Percentiles rank a stretch among this genome's conserved stretches.
Conservation (phyloP, 345 rosid genomes). For the Lepidium sativum region DNA sequence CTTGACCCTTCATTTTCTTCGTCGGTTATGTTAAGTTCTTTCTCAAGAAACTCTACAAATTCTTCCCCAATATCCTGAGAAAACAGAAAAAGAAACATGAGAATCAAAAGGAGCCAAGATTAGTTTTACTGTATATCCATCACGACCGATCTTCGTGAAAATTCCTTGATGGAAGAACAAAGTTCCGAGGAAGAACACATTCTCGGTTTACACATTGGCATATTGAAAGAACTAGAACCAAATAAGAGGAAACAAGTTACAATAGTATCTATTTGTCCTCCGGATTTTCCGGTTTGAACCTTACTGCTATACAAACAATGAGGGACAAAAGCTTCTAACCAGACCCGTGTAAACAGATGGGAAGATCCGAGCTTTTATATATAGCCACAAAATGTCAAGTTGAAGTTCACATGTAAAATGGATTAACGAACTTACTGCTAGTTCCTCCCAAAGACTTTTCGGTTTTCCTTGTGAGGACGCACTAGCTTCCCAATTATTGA, state of each 20-base stretch:
- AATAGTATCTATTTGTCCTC: background rate
- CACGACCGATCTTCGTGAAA: too few species aligned
- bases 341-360: too few species aligned
- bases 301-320: background rate
- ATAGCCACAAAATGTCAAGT: background rate
- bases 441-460: conserved; percentile 95
- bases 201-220: background rate
- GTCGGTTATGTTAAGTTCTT: conserved; percentile 71
- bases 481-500: conserved; percentile 71
- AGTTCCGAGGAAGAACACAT: too few species aligned
- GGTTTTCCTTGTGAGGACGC: conserved; percentile 73
- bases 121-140: too few species aligned
- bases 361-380: background rate
- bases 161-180: too few species aligned
- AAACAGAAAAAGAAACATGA: background rate
- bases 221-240: background rate
- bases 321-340: background rate
- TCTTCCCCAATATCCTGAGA: conserved; percentile 87
- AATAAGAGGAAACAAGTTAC: background rate
- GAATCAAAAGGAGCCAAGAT: background rate
- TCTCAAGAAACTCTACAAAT: conserved; percentile 84
- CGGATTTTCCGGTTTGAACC: background rate
- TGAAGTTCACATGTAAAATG: background rate
- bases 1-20: conserved; percentile 25
- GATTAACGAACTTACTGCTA: conserved; percentile 41